Evolutionary conservation across 192 early-diverging fungal species (phyloP).

Genomic region (Lunasporangiospora selenospora): DNA sequence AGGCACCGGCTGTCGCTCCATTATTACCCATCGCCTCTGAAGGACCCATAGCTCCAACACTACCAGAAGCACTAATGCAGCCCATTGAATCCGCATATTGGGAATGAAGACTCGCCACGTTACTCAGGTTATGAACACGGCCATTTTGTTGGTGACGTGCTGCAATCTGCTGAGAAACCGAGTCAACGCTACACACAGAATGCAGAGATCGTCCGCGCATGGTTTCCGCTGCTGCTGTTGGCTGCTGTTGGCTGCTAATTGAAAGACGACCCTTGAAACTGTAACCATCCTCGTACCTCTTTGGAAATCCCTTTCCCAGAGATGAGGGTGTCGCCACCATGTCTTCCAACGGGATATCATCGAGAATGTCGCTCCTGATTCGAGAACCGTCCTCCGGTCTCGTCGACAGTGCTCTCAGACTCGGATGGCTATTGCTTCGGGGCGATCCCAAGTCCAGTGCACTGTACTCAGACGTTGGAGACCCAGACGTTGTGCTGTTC

Average conservation of each 20-base stretch:
- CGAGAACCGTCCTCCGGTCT: neutral
- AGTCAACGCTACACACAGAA: slow-evolving; percentile 32
- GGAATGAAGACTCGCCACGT: slow-evolving; percentile 17
- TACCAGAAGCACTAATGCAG: neutral
- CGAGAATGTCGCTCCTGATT: slow-evolving; percentile 7
- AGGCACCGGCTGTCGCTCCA: neutral
- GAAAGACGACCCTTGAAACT: slow-evolving; percentile 16
- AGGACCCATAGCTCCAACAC: neutral
- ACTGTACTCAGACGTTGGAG: no score
- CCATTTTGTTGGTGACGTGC: slow-evolving; percentile 34
- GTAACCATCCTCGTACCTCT: slow-evolving; percentile 7
- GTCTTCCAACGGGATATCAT: slow-evolving; percentile 18
- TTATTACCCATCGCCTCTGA: neutral
- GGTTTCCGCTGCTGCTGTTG: neutral
- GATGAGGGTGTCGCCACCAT: neutral
- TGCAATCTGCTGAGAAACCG: slow-evolving; percentile 31
- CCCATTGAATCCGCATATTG: no score
- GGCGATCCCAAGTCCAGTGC: slow-evolving; percentile 13
- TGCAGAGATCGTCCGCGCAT: slow-evolving; percentile 21
- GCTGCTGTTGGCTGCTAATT: slow-evolving; percentile 6
- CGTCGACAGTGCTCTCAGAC: neutral
- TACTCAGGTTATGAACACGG: slow-evolving; percentile 12
- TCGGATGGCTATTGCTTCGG: no score
- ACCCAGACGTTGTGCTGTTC: no score
- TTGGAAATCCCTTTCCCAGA: neutral